A percentile compares a stretch with the other conserved stretches of the same genome.
Conservation (phyloP, 805 yeast species). For the Candida fluviatilis region DNA sequence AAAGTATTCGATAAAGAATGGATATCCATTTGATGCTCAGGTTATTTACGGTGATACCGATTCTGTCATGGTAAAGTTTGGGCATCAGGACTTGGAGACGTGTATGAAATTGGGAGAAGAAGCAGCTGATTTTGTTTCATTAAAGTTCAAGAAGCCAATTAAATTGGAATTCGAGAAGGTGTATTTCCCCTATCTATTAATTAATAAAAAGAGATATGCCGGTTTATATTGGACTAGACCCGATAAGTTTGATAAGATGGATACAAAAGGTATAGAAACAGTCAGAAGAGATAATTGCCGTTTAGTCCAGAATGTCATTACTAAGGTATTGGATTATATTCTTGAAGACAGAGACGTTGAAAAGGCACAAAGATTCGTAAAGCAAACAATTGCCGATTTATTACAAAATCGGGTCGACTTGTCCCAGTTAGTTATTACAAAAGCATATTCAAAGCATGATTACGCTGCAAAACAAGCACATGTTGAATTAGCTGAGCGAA, state of each 20-base stretch:
- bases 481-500: constrained; percentile 91
- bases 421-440: constrained; percentile 90
- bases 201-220: constrained; percentile 95
- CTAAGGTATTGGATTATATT: constrained; percentile 80
- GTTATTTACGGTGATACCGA: constrained; percentile 99
- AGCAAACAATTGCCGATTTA: constrained; percentile 82
- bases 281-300: constrained; percentile 98
- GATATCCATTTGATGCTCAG: constrained; percentile 76
- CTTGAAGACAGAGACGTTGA: constrained; percentile 82
- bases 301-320: constrained; percentile 89
- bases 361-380: constrained; percentile 82
- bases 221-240: constrained; percentile 95
- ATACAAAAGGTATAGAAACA: constrained; percentile 96
- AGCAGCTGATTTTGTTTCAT: constrained; percentile 86
- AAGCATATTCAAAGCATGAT: constrained; percentile 83
- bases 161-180: constrained; percentile 96
- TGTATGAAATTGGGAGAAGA: constrained; percentile 93
- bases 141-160: constrained; percentile 77
- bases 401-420: constrained; percentile 89
- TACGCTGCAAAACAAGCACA: constrained; percentile 97
- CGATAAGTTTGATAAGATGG: constrained; percentile 92
- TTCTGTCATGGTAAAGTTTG: constrained; percentile 98
- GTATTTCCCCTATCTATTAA: constrained; percentile 88
- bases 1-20: constrained; percentile 74
- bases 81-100: constrained; percentile 69